Percentiles rank a stretch among this genome's conserved stretches.
These are phyloP conservation scores for Rhizophagus clarus DNA, from an alignment of 192 early-diverging fungal genomes.

Conservation along the genomic window DNA sequence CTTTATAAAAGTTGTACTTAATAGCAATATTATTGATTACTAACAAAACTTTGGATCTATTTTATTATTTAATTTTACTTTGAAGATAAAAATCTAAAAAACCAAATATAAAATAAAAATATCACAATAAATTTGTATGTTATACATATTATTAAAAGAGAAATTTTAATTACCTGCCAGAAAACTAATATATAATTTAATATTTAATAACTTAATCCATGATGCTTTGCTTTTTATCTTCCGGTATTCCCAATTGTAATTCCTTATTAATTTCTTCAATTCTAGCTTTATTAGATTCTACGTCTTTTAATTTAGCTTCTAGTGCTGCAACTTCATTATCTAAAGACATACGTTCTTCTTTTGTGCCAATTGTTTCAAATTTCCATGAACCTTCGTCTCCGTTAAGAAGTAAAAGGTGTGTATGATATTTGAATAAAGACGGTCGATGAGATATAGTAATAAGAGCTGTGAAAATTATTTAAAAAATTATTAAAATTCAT, in stretches of 20 bases:
- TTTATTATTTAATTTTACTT: too few species aligned
- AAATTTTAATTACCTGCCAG: too few species aligned
- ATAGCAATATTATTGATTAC: too few species aligned
- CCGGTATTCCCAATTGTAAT: conserved; percentile 47
- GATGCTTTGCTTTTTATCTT: conserved; percentile 41
- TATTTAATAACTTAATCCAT: conserved; percentile 27
- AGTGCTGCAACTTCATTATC: conserved; percentile 84
- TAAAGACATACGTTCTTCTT: conserved; percentile 79
- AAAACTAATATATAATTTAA: too few species aligned
- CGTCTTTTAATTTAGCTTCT: conserved; percentile 57
- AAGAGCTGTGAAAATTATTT: conserved; percentile 48
- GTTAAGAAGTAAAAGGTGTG: conserved; percentile 85
- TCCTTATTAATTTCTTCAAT: conserved; percentile 56
- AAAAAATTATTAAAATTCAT: conserved; percentile 5
- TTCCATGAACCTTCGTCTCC: conserved; percentile 88
- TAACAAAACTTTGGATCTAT: too few species aligned
- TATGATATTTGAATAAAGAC: conserved; percentile 95
- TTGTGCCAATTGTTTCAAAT: conserved; percentile 78
- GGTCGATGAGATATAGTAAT: conserved; percentile 96
- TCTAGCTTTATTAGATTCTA: conserved; percentile 47
- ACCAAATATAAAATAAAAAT: too few species aligned
- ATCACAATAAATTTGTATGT: too few species aligned
- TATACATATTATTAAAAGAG: too few species aligned
- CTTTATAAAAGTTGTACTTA: too few species aligned
- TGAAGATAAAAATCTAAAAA: too few species aligned